Base-by-base conservation (phyloP, 192 early-diverging fungal genomes). In the Physocladia obscura region DNA sequence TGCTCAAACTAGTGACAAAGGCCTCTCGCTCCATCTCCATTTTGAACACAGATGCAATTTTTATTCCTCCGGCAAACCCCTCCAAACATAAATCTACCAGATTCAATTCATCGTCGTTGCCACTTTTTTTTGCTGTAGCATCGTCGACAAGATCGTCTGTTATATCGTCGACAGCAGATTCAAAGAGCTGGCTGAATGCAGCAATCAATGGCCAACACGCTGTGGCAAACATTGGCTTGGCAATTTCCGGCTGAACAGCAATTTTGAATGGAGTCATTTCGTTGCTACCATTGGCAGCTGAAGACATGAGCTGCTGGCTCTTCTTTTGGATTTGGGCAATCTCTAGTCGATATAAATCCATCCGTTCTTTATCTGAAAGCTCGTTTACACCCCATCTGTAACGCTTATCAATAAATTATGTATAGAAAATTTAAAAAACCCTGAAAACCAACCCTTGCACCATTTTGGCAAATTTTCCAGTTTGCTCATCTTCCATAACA, bases 21-120 rank as follows among this genome's bases (percentile, higher is more conserved):
- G 95, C 93, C 67, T 94, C 87, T 13, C 92, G 79, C 76, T 96
- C 93, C 37, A 94, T 84, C 54, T 93, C 89, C 86, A 97, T 86
- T 55, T 90, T 87, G 82, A 95, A 97, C 2, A 90, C 74, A 62
- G 90, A 87, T 3, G 93, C 79, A 50, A 96, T 76, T 27, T 88
- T 89, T 63, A 97, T 95, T 1, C 90, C 87, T 35, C 84, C 76
- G 39, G 90, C 87, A 71, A 96, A 92, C 0, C 92, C 94, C 1
- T 88, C 79, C 24, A 97, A 76, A 51, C 90, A 92, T 21, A 93
- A 75, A 15, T 85, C 81, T 0, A 88, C 81, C 3, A 78, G 51
- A 49, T 75, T 76, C n/a, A 82, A 72, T 39, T 88, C 83, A 32
- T 61, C 56, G 24, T 34, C 31, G 22, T 32, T 39, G 32, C 34